phyloP scores from a whole-genome alignment of 2,329 filamentous ascomycete species.

The Trichoderma sp. region DNA sequence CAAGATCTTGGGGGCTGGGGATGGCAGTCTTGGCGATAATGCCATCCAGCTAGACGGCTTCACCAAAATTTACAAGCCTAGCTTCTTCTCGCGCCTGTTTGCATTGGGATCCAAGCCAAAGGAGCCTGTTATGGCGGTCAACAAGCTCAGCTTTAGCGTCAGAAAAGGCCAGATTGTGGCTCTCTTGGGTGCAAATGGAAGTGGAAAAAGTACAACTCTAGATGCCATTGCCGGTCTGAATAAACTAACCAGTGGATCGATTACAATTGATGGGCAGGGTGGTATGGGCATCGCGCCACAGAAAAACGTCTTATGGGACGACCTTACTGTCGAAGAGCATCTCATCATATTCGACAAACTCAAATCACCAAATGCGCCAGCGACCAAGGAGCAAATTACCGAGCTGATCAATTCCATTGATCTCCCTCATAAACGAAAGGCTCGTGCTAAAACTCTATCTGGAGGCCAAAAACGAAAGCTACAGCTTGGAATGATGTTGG shows the following conservation, averaged over 20 bases:
- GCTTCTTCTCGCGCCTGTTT: conserved; percentile 58
- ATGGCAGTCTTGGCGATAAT: conserved; percentile 37
- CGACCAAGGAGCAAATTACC: conserved; percentile 59
- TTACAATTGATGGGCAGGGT: conserved; percentile 74
- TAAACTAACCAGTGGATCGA: conserved; percentile 72
- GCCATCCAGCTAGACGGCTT: conserved; percentile 73
- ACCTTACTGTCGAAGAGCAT: conserved; percentile 83
- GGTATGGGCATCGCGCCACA: conserved; percentile 87
- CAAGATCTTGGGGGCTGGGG: conserved; percentile 45
- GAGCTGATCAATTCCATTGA: conserved; percentile 72
- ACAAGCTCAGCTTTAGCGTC: conserved; percentile 70
- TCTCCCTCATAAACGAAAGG: conserved; percentile 70
- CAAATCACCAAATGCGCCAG: conserved; percentile 63
- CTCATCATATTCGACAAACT: conserved; percentile 80
- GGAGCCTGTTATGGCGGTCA: conserved; percentile 75
- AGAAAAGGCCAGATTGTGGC: conserved; percentile 81
- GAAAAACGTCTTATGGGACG: conserved; percentile 92
- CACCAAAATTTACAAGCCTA: conserved; percentile 75
- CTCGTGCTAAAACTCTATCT: conserved; percentile 75
- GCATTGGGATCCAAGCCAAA: conserved; percentile 46
- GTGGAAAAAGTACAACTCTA: conserved; percentile 86
- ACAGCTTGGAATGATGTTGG: conserved; percentile 93
- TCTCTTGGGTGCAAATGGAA: conserved; percentile 84
- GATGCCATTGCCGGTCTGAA: conserved; percentile 85
- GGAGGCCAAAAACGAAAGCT: conserved; percentile 92